Conservation (phyloP, 441 rosid genomes). For the Adansonia madagascariensis region DNA sequence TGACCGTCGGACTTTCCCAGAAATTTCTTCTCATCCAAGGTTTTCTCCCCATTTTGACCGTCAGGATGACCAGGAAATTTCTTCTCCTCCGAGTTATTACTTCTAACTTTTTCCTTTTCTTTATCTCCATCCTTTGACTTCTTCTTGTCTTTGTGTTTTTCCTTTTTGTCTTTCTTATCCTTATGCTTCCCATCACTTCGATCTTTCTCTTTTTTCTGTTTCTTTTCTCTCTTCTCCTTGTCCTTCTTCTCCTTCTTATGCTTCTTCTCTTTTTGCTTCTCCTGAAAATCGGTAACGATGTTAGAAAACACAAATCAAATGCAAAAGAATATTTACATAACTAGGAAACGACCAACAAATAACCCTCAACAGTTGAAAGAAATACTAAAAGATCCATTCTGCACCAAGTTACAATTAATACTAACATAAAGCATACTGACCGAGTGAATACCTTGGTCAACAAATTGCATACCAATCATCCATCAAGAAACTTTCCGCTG, state of each 20-base stretch:
- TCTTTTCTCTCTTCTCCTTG: conserved; percentile 45
- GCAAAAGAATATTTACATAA: neutral
- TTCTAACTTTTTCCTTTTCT: conserved; percentile 39
- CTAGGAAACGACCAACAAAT: neutral
- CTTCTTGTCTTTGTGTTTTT: conserved; percentile 46
- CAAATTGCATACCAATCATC: conserved; percentile 1
- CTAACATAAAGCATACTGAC: neutral
- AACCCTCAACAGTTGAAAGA: neutral
- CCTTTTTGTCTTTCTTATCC: conserved; percentile 55
- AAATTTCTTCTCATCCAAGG: conserved; percentile 37
- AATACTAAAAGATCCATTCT: conserved; percentile 5
- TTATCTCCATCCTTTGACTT: conserved; percentile 46
- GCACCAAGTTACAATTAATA: neutral
- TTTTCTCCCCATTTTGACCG: conserved; percentile 38
- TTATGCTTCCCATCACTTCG: conserved; percentile 46
- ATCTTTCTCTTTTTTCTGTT: conserved; percentile 50
- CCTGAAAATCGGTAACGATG: conserved; percentile 31
- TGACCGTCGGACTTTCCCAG: conserved; percentile 30
- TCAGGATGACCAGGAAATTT: conserved; percentile 36
- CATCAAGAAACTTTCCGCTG: conserved; percentile 3
- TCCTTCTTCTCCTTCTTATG: conserved; percentile 53
- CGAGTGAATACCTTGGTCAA: conserved; percentile 13
- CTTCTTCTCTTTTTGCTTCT: conserved; percentile 42
- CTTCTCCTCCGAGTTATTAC: conserved; percentile 39
- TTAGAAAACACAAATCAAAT: conserved; percentile 4